Base-by-base conservation (phyloP, 495 filamentous ascomycete species). In the Hyaloscypha finlandica region DNA sequence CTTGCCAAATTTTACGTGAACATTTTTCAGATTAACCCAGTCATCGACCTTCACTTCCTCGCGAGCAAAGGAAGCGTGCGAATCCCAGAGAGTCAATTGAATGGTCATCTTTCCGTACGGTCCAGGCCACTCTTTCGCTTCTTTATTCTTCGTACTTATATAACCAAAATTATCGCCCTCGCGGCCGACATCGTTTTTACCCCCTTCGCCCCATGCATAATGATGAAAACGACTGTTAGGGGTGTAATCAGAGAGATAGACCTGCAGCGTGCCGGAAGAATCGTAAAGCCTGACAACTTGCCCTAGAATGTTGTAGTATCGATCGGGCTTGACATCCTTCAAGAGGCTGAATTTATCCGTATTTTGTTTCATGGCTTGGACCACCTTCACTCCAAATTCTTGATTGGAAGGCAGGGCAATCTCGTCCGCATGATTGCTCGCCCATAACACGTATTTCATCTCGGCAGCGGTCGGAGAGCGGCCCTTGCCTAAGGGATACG, bases 181-280 rank as follows among this genome's bases (percentile, higher is more conserved):
- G 22, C 69, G 72, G 6, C 75, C 79, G 39, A 76, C 68, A 14
- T 48, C 11, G 31, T 76, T 73, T 11, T 76, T 72, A 12, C 73
- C 69, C 22, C 74, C 78, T 19, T 80, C 77, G 67, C 81, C 83
- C 25, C 78, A 80, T 59, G 88, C 86, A 37, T 87, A 76, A 54
- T 74, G 62, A 51, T 81, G 86, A 25, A 98, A 85, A 35, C 70
- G 64, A 0, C 76, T 70, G 66, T 96, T 90, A 30, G 82, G 74
- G 9, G 94, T 96, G 76, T 96, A 99, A 75, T 99, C 95, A 0
- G 92, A 93, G 20, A 97, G 74, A 75, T 94, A 93, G 0, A 99
- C 53, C 2, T 89, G 86, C 22, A 84, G 74, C 25, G 62, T 75
- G 84, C 20, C 81, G 20, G 74, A 57, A 77, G 8, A 19, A 39